Evolutionary conservation across 805 yeast genomes (phyloP).

Genomic region (Lipomyces yamanashiensis): DNA sequence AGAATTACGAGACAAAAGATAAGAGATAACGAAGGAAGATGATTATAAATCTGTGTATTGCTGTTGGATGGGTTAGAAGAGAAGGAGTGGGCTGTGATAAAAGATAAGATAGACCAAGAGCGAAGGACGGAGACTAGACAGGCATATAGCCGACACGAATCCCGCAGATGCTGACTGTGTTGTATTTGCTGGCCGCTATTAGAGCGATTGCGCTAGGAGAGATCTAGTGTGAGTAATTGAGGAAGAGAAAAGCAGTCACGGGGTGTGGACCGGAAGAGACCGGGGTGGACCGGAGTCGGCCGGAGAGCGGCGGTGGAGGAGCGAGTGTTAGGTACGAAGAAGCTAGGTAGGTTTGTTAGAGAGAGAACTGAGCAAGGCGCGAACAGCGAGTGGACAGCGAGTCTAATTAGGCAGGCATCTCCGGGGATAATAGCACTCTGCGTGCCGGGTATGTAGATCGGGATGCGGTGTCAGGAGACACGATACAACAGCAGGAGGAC

Average conservation of each 20-base stretch:
- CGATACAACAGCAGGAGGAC: too few species aligned
- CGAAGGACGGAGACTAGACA: too few species aligned
- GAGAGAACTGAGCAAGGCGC: too few species aligned
- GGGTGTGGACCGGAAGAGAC: conserved; percentile 11
- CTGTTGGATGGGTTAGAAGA: not conserved
- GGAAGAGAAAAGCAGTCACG: conserved; percentile 17
- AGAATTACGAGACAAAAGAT: not conserved
- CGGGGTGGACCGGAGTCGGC: conserved; percentile 14
- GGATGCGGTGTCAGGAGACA: not conserved
- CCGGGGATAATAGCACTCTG: not conserved
- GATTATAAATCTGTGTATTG: not conserved
- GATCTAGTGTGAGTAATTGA: not conserved
- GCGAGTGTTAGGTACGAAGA: not conserved
- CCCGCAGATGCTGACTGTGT: not conserved
- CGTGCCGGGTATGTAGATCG: not conserved
- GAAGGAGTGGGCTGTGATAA: not conserved
- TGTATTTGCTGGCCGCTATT: too few species aligned
- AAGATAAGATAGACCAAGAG: not conserved
- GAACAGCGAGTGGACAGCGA: too few species aligned
- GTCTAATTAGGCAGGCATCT: too few species aligned
- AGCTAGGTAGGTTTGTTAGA: too few species aligned
- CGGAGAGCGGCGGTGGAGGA: not conserved
- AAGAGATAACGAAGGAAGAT: not conserved
- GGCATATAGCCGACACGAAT: too few species aligned
- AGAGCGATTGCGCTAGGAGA: not conserved